These are phyloP conservation scores for Avena atlantica DNA, from an alignment of 176 grass and related monocot genomes.

Conservation along the genomic window DNA sequence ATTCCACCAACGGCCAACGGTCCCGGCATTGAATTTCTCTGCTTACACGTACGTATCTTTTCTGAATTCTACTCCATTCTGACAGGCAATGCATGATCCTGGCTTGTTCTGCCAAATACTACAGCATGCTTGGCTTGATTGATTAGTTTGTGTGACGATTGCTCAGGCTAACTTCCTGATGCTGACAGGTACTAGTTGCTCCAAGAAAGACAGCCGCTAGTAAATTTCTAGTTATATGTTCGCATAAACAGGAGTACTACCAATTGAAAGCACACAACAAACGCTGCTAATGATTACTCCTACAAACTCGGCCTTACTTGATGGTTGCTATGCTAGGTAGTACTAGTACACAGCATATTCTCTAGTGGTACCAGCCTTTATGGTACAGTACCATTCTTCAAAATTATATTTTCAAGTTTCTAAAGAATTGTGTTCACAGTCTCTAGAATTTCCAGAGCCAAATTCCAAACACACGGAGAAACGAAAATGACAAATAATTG, in stretches of 20 bases:
- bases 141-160: background rate
- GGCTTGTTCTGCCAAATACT: background rate
- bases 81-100: background rate
- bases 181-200: background rate
- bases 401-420: too few relatives aligned
- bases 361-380: too few relatives aligned
- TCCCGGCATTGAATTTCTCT: slow-evolving; percentile 1
- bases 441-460: too few relatives aligned
- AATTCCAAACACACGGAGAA: too few relatives aligned
- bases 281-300: background rate
- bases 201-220: background rate
- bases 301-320: background rate
- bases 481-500: too few relatives aligned
- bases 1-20: background rate
- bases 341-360: too few relatives aligned
- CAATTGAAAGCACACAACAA: background rate
- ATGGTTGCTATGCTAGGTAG: background rate
- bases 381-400: too few relatives aligned
- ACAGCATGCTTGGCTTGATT: background rate
- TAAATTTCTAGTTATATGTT: background rate
- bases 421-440: too few relatives aligned
- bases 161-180: background rate
- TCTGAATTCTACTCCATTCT: background rate
- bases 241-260: background rate
- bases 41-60: background rate